Base-by-base conservation (phyloP, 768 basidiomycete genomes). In the Mycena venus region DNA sequence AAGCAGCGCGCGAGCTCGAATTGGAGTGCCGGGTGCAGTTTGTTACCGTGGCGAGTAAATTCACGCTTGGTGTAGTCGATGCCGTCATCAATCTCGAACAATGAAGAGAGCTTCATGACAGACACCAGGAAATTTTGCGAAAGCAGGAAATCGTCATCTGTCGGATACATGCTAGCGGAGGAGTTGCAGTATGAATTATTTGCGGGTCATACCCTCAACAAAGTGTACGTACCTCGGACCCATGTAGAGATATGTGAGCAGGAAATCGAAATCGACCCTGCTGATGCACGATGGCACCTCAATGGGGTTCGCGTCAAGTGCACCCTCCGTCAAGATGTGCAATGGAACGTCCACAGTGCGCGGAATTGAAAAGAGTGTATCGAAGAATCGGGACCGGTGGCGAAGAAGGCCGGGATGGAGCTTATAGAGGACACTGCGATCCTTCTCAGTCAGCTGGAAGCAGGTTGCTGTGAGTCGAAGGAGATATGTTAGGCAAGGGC, bases 81-180 rank as follows among this genome's bases (percentile, higher is more conserved):
- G 2, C 70, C 70, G 14, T 71, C 70, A 7, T 14, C 36, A 21
- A 71, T 64, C 1, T 71, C 61, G 21, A 55, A 62, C 1, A 64
- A 56, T 3, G 60, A 7, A 10, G 70, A 63, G 21, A 71, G 36
- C 38, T 64, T 71, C 38, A 71, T 23, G 40, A 71, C 51, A 7
- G 70, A 71, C 2, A 58, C 36, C 0, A 63, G 36, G 12, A 71
- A 71, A n/a, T n/a, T n/a, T n/a, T n/a, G n/a, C n/a, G n/a, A n/a
- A n/a, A n/a, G n/a, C n/a, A n/a, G n/a, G n/a, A n/a, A n/a, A n/a
- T n/a, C n/a, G 3, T 71, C 61, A 4, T 55, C 23, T 9, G 70
- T 31, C 14, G 8, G 3, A 32, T 29, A 58, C 32, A 17, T n/a
- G n/a, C n/a, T n/a, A n/a, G n/a, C n/a, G n/a, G n/a, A n/a, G n/a